Base-by-base conservation (phyloP, 2,329 filamentous ascomycete species). In the Tolypocladium ophioglossoides region DNA sequence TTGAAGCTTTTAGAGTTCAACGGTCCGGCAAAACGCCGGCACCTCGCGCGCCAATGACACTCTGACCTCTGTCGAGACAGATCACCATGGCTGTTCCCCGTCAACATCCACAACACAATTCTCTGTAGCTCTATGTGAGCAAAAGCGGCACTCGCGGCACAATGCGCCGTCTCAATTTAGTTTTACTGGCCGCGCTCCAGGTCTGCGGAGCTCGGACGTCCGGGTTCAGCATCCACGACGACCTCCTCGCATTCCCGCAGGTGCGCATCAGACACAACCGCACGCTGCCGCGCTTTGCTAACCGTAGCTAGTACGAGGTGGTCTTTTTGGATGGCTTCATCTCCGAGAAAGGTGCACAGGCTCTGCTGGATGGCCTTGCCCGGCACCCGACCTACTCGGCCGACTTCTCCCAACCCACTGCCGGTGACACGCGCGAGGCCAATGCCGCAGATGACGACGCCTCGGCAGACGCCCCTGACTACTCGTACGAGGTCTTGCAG, bases 181-280 rank as follows among this genome's bases (percentile, higher is more conserved):
- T 72, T 16, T 61, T 81, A 49, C 64, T 80, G 55, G 72, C 72
- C 47, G 64, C 65, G 50, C 61, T 74, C 59, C 76, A 72, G 67
- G 71, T 79, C 34, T 72, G 69, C 61, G 63, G 61, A 58, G 79
- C 78, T 60, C 74, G 75, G 48, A 75, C 78, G 48, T 74, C 73
- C 9, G 72, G 76, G 53, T 96, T 96, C 74, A 95, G 86, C 72
- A 87, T 95, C 54, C 85, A 94, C 64, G 89, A 95, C 66, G 91
- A 96, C 67, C 70, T 96, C 52, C 78, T 95, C 54, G 90, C 90
- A 20, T 90, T 87, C 70, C 91, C 91, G 12, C 89, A 94, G 79
- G 89, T 92, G 76, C 59, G 75, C 64, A 38, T 52, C 27, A 32
- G 53, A 39, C 51, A 46, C 24, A 41, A 20, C 22, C 9, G 49